Evolutionary conservation across 352 stramenopile species (phyloP).

Genomic region (Sclerospora graminicola): DNA sequence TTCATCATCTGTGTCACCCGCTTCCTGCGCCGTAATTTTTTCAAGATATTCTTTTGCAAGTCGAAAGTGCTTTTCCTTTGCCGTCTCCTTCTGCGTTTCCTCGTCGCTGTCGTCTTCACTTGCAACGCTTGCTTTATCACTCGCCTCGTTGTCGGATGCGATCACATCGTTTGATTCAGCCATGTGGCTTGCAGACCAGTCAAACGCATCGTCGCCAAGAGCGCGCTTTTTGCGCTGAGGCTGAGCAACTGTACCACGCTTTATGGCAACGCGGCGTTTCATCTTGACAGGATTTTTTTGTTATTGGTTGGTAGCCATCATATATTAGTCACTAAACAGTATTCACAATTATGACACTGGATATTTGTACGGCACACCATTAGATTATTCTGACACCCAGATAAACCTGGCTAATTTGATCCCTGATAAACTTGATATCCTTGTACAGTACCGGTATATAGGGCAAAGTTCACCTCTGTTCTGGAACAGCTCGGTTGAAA

Average conservation of each 20-base stretch:
- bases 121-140: constrained; percentile 15
- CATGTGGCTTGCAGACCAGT: constrained; percentile 44
- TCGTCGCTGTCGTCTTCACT: constrained; percentile 43
- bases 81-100: constrained; percentile 67
- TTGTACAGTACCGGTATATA: too few relatives aligned
- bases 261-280: constrained; percentile 36
- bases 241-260: constrained; percentile 37
- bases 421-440: too few relatives aligned
- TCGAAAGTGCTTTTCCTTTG: constrained; percentile 82
- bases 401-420: too few relatives aligned
- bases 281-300: constrained; percentile 4
- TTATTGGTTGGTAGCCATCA: constrained; percentile 19
- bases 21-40: constrained; percentile 75
- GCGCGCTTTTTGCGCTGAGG: constrained; percentile 51
- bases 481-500: too few relatives aligned
- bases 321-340: neutral
- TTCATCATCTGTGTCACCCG: constrained; percentile 21
- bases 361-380: too few relatives aligned
- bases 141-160: constrained; percentile 62
- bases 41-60: constrained; percentile 84
- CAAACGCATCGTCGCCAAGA: constrained; percentile 68
- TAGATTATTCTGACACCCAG: too few relatives aligned
- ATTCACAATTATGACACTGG: too few relatives aligned
- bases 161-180: constrained; percentile 47
- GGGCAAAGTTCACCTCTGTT: too few relatives aligned